Evolutionary conservation across 1,139 yeast species (phyloP).

Genomic region (Candida buenavistaensis): DNA sequence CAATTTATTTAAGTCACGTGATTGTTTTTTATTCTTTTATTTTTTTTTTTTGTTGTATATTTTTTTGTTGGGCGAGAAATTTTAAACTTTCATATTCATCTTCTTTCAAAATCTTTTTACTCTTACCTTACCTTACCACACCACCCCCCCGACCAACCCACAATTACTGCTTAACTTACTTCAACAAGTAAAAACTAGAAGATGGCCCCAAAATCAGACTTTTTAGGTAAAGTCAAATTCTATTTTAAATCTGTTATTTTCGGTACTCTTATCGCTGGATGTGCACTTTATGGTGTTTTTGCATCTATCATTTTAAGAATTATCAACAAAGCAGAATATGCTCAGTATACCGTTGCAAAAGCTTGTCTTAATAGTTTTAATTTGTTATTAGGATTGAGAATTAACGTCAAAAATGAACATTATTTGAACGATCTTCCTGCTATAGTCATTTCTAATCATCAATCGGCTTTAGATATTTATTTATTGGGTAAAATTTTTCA

Average conservation of each 20-base stretch:
- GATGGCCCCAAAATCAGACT: constrained; percentile 3
- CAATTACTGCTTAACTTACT: too few species aligned
- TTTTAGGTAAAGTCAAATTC: constrained; percentile 34
- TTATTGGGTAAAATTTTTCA: constrained; percentile 84
- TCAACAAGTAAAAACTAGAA: too few species aligned
- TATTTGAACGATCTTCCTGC: constrained; percentile 68
- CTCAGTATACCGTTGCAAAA: constrained; percentile 91
- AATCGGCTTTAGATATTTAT: constrained; percentile 80
- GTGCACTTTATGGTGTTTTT: constrained; percentile 74
- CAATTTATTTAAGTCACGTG: too few species aligned
- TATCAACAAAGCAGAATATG: constrained; percentile 71
- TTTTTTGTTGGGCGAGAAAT: too few species aligned
- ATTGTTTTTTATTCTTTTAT: too few species aligned
- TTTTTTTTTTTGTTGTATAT: too few species aligned
- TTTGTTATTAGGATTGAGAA: constrained; percentile 62
- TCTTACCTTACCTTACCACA: too few species aligned
- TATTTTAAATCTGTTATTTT: constrained; percentile 56
- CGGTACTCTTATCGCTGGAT: constrained; percentile 50
- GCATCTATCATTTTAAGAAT: constrained; percentile 69
- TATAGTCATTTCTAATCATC: constrained; percentile 86
- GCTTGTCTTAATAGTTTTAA: constrained; percentile 68
- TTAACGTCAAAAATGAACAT: constrained; percentile 60
- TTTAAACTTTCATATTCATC: too few species aligned
- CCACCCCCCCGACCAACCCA: too few species aligned
- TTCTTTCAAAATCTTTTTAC: too few species aligned